phyloP scores from a whole-genome alignment of 306 rosid species.

The Cucurbita maxima region DNA sequence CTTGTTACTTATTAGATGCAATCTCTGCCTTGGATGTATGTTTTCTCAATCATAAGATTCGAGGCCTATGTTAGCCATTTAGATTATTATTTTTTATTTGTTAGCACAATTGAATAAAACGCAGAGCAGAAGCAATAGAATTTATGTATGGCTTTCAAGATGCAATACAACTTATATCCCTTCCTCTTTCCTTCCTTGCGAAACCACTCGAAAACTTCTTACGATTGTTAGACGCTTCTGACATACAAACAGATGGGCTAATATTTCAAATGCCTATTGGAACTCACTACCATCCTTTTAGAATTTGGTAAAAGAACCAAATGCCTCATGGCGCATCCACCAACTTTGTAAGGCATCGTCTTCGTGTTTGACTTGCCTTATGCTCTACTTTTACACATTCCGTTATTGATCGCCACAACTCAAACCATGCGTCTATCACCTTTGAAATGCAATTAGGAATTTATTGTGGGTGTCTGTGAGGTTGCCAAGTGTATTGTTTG shows the following conservation, averaged over 20 bases:
- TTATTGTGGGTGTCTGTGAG: not conserved
- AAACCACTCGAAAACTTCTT: no score
- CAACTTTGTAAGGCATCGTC: not conserved
- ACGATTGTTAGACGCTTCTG: no score
- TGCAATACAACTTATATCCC: no score
- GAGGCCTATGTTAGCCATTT: not conserved
- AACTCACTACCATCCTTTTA: not conserved
- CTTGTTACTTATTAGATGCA: not conserved
- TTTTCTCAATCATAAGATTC: not conserved
- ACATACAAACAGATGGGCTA: no score
- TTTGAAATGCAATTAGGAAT: not conserved
- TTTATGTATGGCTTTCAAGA: no score
- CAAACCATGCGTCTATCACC: not conserved
- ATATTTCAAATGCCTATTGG: not conserved
- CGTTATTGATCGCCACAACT: not conserved
- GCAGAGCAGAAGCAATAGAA: no score
- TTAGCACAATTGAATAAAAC: no score
- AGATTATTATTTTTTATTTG: not conserved
- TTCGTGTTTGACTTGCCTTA: not conserved
- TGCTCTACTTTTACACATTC: not conserved
- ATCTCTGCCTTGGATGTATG: not conserved
- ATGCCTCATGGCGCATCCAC: not conserved
- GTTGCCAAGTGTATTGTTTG: no score
- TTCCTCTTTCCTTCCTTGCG: no score
- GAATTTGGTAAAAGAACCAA: not conserved